Percentiles rank a stretch among this genome's conserved stretches.
phyloP scores from a whole-genome alignment of 805 yeast species.

The Metschnikowia santaceciliae region DNA sequence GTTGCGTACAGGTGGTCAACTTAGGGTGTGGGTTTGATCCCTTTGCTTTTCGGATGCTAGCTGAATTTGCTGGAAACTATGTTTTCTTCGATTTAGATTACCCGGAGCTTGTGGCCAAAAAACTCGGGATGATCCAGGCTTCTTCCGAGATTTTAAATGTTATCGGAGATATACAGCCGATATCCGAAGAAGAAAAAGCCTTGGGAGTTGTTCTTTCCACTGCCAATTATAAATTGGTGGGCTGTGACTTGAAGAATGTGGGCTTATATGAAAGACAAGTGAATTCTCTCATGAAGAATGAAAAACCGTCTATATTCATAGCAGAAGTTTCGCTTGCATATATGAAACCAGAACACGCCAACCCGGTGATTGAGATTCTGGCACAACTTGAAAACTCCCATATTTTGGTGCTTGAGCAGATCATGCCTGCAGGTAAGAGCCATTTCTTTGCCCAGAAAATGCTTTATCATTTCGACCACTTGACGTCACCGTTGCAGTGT shows the following conservation, averaged over 20 bases:
- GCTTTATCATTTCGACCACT: slow-evolving; percentile 64
- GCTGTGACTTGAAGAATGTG: slow-evolving; percentile 61
- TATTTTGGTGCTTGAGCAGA: slow-evolving; percentile 66
- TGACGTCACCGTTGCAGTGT: slow-evolving; percentile 66
- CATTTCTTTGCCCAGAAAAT: slow-evolving; percentile 73
- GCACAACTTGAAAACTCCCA: slow-evolving; percentile 49
- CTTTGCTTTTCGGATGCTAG: slow-evolving; percentile 37
- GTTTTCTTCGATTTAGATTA: slow-evolving; percentile 71
- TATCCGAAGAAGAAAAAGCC: slow-evolving; percentile 13
- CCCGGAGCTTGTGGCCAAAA: slow-evolving; percentile 59
- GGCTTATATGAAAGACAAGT: slow-evolving; percentile 33
- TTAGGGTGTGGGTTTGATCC: slow-evolving; percentile 74
- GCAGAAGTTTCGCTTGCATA: slow-evolving; percentile 84
- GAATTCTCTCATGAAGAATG: slow-evolving; percentile 21
- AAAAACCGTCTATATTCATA: slow-evolving; percentile 53
- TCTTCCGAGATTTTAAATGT: slow-evolving; percentile 45
- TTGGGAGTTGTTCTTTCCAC: slow-evolving; percentile 16
- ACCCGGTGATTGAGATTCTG: slow-evolving; percentile 51
- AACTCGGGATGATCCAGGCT: slow-evolving; percentile 47
- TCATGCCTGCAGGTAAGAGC: slow-evolving; percentile 56
- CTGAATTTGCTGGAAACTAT: slow-evolving; percentile 24
- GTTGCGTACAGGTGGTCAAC: slow-evolving; percentile 48
- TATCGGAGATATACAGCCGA: slow-evolving; percentile 31
- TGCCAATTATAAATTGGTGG: slow-evolving; percentile 47
- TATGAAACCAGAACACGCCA: slow-evolving; percentile 65